phyloP scores from a whole-genome alignment of 345 rosid species.

The Fremontodendron californicum region DNA sequence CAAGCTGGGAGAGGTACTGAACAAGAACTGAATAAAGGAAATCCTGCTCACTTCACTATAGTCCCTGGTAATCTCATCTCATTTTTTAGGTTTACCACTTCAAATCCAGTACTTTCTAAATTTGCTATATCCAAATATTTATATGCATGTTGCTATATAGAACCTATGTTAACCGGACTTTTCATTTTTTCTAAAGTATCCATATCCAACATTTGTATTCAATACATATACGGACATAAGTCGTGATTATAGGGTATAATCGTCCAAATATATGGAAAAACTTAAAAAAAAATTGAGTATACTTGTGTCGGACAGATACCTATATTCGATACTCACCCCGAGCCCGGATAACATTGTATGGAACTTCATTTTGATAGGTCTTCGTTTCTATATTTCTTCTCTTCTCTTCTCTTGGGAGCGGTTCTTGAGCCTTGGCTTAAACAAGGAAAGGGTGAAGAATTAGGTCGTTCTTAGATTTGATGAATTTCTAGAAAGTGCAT shows the following conservation, averaged over 20 bases:
- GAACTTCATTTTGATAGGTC: background rate
- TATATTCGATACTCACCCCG: too few species aligned
- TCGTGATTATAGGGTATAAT: too few species aligned
- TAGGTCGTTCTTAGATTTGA: background rate
- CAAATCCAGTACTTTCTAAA: background rate
- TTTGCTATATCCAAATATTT: background rate
- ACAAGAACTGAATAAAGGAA: slow-evolving; percentile 41
- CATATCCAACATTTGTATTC: too few species aligned
- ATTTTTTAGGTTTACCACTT: background rate
- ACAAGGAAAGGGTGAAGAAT: background rate
- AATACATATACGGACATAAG: too few species aligned
- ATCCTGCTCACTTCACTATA: slow-evolving; percentile 46
- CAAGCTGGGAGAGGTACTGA: slow-evolving; percentile 27
- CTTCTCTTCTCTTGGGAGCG: background rate
- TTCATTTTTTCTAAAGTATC: too few species aligned
- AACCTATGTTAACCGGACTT: too few species aligned
- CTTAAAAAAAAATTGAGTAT: too few species aligned
- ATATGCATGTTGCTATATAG: background rate
- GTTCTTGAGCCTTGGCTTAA: background rate
- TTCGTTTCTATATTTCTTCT: background rate
- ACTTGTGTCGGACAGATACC: too few species aligned
- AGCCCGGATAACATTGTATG: too few species aligned
- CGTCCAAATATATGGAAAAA: too few species aligned
- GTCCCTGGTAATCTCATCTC: slow-evolving; percentile 47
- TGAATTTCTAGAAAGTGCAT: background rate